These are phyloP conservation scores for Pseudogymnoascus sp. DNA, from an alignment of 2,329 filamentous ascomycete species.

Conservation along the genomic window DNA sequence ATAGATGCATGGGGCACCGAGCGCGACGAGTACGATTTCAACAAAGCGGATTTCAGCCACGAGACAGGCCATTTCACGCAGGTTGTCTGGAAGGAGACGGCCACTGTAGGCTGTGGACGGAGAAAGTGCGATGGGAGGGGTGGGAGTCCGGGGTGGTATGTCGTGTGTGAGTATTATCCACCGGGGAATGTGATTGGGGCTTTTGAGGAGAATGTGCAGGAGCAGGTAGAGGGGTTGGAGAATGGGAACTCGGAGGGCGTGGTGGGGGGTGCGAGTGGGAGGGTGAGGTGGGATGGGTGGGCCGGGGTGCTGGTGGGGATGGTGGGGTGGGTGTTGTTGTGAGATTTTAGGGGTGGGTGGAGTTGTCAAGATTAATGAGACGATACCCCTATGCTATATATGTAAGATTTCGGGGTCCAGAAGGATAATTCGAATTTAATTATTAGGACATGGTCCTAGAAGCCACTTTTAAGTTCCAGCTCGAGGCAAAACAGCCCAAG, in stretches of 20 bases:
- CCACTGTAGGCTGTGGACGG: constrained; percentile 45
- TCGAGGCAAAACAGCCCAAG: not conserved
- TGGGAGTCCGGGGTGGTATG: constrained; percentile 46
- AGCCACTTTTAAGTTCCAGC: not conserved
- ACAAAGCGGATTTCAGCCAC: constrained; percentile 45
- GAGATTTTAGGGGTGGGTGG: not conserved
- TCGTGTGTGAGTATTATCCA: constrained; percentile 64
- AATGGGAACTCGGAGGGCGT: constrained; percentile 4
- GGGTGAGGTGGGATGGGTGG: not conserved
- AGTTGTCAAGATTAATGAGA: not conserved
- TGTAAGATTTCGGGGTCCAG: not conserved
- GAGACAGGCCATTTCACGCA: constrained; percentile 65
- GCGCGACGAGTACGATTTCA: constrained; percentile 49
- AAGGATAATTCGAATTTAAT: not conserved
- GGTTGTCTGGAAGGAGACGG: constrained; percentile 60
- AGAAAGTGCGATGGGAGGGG: constrained; percentile 31
- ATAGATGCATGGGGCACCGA: constrained; percentile 62
- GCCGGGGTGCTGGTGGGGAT: not conserved
- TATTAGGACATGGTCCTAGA: not conserved
- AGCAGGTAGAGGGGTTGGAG: constrained; percentile 24
- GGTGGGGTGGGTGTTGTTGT: not conserved
- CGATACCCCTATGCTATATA: not conserved
- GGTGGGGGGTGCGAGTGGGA: not conserved
- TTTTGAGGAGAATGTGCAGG: constrained; percentile 39
- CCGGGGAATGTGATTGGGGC: constrained; percentile 52